phyloP scores from a whole-genome alignment of 1,284 basidiomycete species.

The Ustilago cynodontis region DNA sequence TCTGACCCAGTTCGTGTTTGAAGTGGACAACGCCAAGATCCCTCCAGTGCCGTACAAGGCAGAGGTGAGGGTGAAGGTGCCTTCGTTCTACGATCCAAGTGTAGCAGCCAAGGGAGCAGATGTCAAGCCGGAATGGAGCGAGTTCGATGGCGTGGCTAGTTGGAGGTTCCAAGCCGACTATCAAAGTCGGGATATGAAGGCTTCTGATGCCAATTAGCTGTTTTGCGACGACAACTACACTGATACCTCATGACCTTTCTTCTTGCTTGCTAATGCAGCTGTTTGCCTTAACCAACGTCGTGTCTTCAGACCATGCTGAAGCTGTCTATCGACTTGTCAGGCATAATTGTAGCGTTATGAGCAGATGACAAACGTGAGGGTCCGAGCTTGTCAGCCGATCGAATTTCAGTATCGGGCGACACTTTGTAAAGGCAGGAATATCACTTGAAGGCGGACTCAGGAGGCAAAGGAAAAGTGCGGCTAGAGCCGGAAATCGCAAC shows the following conservation, averaged over 20 bases:
- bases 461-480: no score
- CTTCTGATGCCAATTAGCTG: slow-evolving; percentile 18
- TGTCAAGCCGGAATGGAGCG: slow-evolving; percentile 40
- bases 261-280: not conserved
- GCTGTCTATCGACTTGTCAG: no score
- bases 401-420: no score
- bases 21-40: slow-evolving; percentile 23
- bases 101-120: slow-evolving; percentile 10
- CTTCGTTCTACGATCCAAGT: slow-evolving; percentile 40
- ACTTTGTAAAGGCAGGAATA: no score
- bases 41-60: slow-evolving; percentile 39
- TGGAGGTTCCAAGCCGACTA: slow-evolving; percentile 48
- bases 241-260: not conserved
- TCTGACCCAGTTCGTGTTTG: slow-evolving; percentile 45
- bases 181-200: slow-evolving; percentile 36
- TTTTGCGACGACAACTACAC: not conserved
- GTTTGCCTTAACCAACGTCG: no score
- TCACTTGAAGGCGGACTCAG: no score
- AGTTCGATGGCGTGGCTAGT: slow-evolving; percentile 31
- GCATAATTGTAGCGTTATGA: no score
- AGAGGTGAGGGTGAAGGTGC: slow-evolving; percentile 21
- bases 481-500: no score
- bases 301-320: no score
- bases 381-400: no score
- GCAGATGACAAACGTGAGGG: no score